Base-by-base conservation (phyloP, 768 basidiomycete genomes). In the Jaapia argillacea region DNA sequence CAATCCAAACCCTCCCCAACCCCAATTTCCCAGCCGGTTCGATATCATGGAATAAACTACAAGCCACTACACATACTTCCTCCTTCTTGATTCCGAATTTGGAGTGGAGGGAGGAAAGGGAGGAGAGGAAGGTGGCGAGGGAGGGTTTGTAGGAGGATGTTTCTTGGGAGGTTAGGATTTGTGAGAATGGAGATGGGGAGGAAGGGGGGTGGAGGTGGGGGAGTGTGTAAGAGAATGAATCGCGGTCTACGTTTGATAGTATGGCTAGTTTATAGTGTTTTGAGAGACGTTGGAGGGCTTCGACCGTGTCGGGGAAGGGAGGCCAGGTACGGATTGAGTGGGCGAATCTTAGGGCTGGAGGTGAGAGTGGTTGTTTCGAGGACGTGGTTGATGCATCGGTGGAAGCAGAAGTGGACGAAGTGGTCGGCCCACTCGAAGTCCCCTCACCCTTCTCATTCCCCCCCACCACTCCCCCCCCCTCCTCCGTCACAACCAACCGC, bases 71-170 rank as follows among this genome's bases (percentile, higher is more conserved):
- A 23, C 86, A 65, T 5, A 82, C 77, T 47, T 72, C 56, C 50
- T 72, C 74, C 48, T 55, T 53, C 54, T 51, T 46, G 13, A 61
- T 51, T 21, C 57, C 56, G n/a, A 55, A 49, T 2, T 24, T 36
- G 14, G 48, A 49, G 41, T 55, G 45, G 24, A 59, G 47, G 41
- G 63, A 67, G 41, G 68, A 62, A 25, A 83, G 60, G 27, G 67
- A 71, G 20, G 68, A 62, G 41, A 65, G 54, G 57, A 81, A 77
- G 42, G 76, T 77, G 6, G 65, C 67, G 4, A 69, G 64, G 5
- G 74, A 70, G 18, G 81, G 85, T 55, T 86, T 87, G 61, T 85
- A 87, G 26, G 74, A 74, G n/a, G 75, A 74, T 4, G 75, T 71
- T 48, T 83, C 81, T 55, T 87, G 74, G 4, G 85, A 83, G 5